phyloP scores from a whole-genome alignment of 345 rosid species.

The Eucalyptus rudis region DNA sequence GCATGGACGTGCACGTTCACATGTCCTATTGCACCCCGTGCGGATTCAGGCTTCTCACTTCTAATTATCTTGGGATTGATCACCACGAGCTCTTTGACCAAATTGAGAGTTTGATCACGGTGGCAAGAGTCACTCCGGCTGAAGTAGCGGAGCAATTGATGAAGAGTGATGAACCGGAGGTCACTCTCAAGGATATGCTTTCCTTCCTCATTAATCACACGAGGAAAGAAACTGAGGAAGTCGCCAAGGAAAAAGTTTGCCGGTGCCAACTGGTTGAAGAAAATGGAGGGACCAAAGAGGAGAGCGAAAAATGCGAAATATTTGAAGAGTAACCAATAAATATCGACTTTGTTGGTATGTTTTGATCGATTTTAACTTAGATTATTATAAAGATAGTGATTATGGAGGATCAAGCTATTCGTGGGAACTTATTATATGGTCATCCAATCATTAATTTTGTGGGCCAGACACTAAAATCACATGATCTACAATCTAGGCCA shows the following conservation, averaged over 20 bases:
- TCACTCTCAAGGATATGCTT: conserved; percentile 3
- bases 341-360: not conserved
- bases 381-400: not conserved
- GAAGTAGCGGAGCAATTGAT: conserved; percentile 31
- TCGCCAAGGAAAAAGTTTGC: not conserved
- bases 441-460: not conserved
- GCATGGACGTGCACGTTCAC: conserved; percentile 78
- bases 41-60: conserved; percentile 43
- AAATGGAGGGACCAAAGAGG: not conserved
- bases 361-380: not conserved
- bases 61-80: conserved; percentile 19
- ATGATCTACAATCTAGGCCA: not conserved
- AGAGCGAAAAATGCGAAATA: not conserved
- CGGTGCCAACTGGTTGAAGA: not conserved
- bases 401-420: not conserved
- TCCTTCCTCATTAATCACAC: conserved; percentile 13
- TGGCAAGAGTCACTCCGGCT: conserved; percentile 18
- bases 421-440: not conserved
- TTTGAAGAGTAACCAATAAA: not conserved
- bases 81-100: conserved; percentile 4
- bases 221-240: not conserved
- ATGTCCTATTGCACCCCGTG: conserved; percentile 50
- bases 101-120: conserved; percentile 14
- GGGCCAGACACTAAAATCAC: not conserved
- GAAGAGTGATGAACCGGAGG: conserved; percentile 22